Conservation (phyloP, 2,329 filamentous ascomycete species). For the Chaetomiaceae sp. region DNA sequence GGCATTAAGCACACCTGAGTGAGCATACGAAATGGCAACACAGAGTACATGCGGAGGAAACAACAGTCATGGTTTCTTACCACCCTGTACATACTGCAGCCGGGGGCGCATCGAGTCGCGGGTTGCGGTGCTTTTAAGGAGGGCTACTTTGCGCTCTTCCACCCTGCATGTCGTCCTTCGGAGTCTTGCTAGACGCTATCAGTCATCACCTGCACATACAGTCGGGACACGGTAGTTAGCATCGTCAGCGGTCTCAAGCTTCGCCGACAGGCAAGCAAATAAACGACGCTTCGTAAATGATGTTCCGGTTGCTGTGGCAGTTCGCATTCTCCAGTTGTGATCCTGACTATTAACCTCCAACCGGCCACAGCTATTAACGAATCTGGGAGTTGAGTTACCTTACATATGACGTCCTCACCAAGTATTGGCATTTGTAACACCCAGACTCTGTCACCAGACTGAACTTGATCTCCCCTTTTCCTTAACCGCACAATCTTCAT, state of each 20-base stretch:
- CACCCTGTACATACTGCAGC: neutral
- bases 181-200: neutral
- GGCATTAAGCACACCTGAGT: conserved; percentile 17
- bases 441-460: too few relatives aligned
- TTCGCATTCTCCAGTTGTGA: too few relatives aligned
- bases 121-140: neutral
- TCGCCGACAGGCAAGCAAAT: neutral
- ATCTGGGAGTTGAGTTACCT: too few relatives aligned
- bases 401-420: too few relatives aligned
- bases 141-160: neutral
- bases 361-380: too few relatives aligned
- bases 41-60: neutral
- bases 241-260: neutral
- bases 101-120: neutral
- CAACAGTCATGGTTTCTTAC: neutral
- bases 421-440: too few relatives aligned
- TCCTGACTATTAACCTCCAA: too few relatives aligned
- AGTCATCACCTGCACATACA: neutral
- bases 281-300: neutral
- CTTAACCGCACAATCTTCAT: too few relatives aligned
- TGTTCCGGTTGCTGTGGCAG: too few relatives aligned
- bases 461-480: too few relatives aligned
- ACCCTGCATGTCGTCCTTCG: neutral
- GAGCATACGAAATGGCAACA: neutral
- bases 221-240: neutral